A percentile compares a stretch with the other conserved stretches of the same genome.
Conservation (phyloP, 2,329 filamentous ascomycete genomes). For the Lecanicillium sp. region DNA sequence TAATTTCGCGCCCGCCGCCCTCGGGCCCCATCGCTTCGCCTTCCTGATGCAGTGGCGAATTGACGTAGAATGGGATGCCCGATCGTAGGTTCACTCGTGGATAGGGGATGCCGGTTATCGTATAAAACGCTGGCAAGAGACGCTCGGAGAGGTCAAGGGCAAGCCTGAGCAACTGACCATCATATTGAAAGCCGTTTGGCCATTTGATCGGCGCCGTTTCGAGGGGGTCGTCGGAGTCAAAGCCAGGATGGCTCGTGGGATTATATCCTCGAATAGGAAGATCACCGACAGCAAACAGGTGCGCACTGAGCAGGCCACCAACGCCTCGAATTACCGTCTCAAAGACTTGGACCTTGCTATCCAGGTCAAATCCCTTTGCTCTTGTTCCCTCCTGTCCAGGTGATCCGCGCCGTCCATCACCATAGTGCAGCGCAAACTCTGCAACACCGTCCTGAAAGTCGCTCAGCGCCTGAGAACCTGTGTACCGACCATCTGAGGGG, state of each 20-base stretch:
- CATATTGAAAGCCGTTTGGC: slow-evolving; percentile 72
- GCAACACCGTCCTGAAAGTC: slow-evolving; percentile 77
- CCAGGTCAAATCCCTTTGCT: slow-evolving; percentile 79
- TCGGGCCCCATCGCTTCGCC: slow-evolving; percentile 24
- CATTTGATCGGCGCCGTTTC: slow-evolving; percentile 55
- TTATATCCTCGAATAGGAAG: slow-evolving; percentile 77
- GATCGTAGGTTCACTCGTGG: slow-evolving; percentile 86
- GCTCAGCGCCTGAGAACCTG: slow-evolving; percentile 43
- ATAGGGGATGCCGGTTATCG: slow-evolving; percentile 84
- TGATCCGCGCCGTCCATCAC: slow-evolving; percentile 67
- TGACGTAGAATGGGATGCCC: slow-evolving; percentile 86
- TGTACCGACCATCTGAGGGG: slow-evolving; percentile 33
- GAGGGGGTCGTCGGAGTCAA: slow-evolving; percentile 30
- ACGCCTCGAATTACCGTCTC: slow-evolving; percentile 94
- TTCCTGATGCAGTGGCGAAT: slow-evolving; percentile 67
- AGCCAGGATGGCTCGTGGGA: slow-evolving; percentile 29
- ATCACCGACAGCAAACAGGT: slow-evolving; percentile 86
- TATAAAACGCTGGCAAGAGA: slow-evolving; percentile 86
- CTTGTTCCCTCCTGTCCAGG: slow-evolving; percentile 59
- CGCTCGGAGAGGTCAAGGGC: slow-evolving; percentile 79
- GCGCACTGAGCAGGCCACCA: slow-evolving; percentile 84
- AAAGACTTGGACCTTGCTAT: slow-evolving; percentile 98
- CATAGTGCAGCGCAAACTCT: slow-evolving; percentile 73
- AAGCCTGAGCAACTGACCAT: slow-evolving; percentile 84
- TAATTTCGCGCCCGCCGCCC: slow-evolving; percentile 57